Evolutionary conservation across 345 rosid species (phyloP).

Genomic region (Rhodamnia argentea): DNA sequence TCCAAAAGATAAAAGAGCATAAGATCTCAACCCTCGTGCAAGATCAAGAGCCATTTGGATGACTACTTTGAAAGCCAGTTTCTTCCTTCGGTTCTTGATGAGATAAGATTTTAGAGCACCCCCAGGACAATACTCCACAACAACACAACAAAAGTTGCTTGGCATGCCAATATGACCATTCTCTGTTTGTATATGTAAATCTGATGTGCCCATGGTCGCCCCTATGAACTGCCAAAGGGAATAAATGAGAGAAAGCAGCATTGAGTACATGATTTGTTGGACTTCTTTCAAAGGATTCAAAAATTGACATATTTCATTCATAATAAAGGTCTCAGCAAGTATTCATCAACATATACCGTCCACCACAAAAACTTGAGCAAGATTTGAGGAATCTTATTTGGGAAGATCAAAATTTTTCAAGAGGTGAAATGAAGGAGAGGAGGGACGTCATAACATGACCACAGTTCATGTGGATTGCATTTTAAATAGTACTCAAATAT

Average conservation of each 20-base stretch:
- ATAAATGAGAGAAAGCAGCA: neutral
- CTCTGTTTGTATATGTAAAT: conserved; percentile 66
- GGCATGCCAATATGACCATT: conserved; percentile 84
- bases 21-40: conserved; percentile 74
- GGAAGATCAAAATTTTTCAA: neutral
- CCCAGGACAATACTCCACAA: conserved; percentile 93
- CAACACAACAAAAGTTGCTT: conserved; percentile 77
- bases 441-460: neutral
- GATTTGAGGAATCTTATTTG: neutral
- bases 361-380: neutral
- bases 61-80: conserved; percentile 90
- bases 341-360: neutral
- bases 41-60: conserved; percentile 86
- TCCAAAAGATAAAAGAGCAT: neutral
- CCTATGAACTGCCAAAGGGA: conserved; percentile 64
- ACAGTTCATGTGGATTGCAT: neutral
- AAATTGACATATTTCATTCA: neutral
- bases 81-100: conserved; percentile 82
- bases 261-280: neutral
- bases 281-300: neutral
- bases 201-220: conserved; percentile 87
- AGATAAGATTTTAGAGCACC: conserved; percentile 86
- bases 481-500: neutral
- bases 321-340: neutral
- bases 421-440: neutral